Evolutionary conservation across 169 alveolate genomes (phyloP).

Genomic region (Plasmodium gonderi): DNA sequence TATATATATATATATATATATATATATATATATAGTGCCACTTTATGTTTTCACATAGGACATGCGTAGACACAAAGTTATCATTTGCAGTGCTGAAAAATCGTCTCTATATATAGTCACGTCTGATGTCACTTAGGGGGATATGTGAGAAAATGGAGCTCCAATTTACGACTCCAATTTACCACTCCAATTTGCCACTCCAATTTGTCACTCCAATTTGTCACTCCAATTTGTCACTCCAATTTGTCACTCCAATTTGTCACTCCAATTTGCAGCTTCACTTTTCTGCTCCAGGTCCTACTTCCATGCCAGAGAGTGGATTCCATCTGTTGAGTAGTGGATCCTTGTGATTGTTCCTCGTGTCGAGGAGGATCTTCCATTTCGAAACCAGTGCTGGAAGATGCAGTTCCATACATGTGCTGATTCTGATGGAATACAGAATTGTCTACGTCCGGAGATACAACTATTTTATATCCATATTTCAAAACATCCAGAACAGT

Average conservation of each 20-base stretch:
- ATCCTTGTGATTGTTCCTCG: neutral
- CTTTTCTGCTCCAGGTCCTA: neutral
- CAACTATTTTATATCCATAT: constrained; percentile 47
- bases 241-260: neutral
- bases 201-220: neutral
- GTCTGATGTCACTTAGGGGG: too few species aligned
- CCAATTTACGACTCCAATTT: neutral
- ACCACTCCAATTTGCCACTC: neutral
- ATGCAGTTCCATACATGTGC: neutral
- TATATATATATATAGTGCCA: neutral
- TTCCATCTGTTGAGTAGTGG: too few species aligned
- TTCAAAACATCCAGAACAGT: constrained; percentile 34
- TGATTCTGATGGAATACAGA: constrained; percentile 21
- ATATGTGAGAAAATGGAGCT: too few species aligned
- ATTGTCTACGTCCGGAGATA: constrained; percentile 54
- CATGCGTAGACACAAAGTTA: too few species aligned
- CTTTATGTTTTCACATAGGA: too few species aligned
- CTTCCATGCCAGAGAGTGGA: neutral
- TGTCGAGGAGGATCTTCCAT: neutral
- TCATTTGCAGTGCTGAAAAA: too few species aligned
- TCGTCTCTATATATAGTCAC: too few species aligned
- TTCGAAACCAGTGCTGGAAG: neutral
- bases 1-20: neutral
- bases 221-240: neutral
- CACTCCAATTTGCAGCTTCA: neutral